Evolutionary conservation across 441 rosid species (phyloP), one percentile per base, ranked within the genome.

Genomic region (Aquilaria agallochum): DNA sequence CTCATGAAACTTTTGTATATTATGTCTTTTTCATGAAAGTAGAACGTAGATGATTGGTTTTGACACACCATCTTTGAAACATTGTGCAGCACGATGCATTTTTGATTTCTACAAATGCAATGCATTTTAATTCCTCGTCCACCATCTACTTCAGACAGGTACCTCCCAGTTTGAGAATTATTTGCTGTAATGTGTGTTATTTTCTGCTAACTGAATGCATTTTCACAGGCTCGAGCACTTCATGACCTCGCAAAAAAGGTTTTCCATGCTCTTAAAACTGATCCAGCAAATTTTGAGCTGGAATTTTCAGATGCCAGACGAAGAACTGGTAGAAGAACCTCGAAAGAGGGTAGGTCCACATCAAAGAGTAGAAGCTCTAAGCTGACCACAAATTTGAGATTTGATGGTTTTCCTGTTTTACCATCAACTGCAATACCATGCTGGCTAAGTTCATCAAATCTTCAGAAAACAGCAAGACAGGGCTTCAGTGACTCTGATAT

Each of bases 141-240:
- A 84, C 89, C 69, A 68, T 81, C 11, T 84, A 63, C 68, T 84
- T 74, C 72, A 78, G 81, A 74, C 84, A 87, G 84, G 94, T 82
- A 73, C 8, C 45, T 32, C 31, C 11, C 60, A 66, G 62, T 60
- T 36, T 50, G 44, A 31, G 34, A 54, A 50, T 54, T 60, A 13
- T 56, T 47, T 50, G 11, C 59, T 0, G 31, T 60, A 53, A 46
- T 11, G 4, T 52, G 55, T 66, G 11, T 31, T 51, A 31, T 53
- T 66, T 11, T 5, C 11, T 20, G 2, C 60, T 31, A 59, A 54
- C 62, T 70, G 67, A 72, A 65, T 27, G 56, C 42, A 50, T 32
- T 53, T 70, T 60, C 33, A 15, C 79, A 86, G 92, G 92, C 92
- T 69, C 93, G 80, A 50, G 79, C 75, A 4, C 80, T 87, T 53